These are phyloP conservation scores for Knoxia roxburghii DNA, from an alignment of 257 asterid species.

Conservation along the genomic window DNA sequence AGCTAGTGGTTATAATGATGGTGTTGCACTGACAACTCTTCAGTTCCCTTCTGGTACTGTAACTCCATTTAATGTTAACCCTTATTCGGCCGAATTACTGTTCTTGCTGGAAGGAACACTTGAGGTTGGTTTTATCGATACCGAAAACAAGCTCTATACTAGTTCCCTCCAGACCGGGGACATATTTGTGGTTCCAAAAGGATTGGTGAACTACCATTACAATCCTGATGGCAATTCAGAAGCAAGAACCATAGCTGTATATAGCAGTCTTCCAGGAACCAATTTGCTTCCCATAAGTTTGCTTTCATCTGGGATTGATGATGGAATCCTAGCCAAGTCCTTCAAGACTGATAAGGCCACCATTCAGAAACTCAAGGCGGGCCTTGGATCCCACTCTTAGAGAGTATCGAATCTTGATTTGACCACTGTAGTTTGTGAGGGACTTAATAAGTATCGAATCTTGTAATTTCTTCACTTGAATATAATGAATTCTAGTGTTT, in stretches of 20 bases:
- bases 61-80: conserved; percentile 14
- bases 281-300: conserved; percentile 16
- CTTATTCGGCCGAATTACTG: conserved; percentile 46
- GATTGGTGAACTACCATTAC: conserved; percentile 17
- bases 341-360: conserved; percentile 19
- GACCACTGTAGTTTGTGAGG: background rate
- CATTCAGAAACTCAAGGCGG: conserved; percentile 18
- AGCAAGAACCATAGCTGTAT: conserved; percentile 1
- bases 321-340: conserved; percentile 14
- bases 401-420: background rate
- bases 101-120: conserved; percentile 39
- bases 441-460: background rate
- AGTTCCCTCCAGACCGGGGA: conserved; percentile 20
- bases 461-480: background rate
- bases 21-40: background rate
- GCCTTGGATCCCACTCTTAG: conserved; percentile 8
- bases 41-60: background rate
- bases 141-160: conserved; percentile 14
- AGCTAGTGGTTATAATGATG: background rate
- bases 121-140: conserved; percentile 35
- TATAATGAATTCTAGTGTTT: background rate
- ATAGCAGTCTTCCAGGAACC: background rate
- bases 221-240: conserved; percentile 8
- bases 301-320: conserved; percentile 16
- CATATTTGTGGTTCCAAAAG: conserved; percentile 19